Conservation (phyloP, 2,329 filamentous ascomycete genomes). For the Paraconiothyrium sp. region DNA sequence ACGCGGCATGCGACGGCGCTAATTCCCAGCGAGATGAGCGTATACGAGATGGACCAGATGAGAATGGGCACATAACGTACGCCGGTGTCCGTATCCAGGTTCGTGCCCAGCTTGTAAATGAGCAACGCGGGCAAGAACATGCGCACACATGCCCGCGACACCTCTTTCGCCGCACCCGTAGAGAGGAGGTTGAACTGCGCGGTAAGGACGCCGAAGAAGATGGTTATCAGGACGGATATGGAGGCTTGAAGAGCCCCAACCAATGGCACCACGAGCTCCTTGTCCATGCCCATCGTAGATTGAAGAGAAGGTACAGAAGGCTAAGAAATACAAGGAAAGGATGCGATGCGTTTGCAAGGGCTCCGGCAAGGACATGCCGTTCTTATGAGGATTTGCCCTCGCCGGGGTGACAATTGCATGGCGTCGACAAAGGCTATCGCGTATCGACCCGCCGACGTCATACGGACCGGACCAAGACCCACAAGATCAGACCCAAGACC, state of each 20-base stretch:
- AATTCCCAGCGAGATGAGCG: constrained; percentile 58
- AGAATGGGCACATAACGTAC: constrained; percentile 60
- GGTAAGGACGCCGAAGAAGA: constrained; percentile 57
- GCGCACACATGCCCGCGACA: constrained; percentile 62
- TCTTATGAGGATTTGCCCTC: constrained; percentile 5
- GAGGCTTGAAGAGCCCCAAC: constrained; percentile 65
- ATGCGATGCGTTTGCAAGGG: neutral
- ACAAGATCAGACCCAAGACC: neutral
- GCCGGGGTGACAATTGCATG: constrained; percentile 7
- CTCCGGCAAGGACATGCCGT: constrained; percentile 10
- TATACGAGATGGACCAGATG: constrained; percentile 63
- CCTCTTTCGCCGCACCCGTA: constrained; percentile 59
- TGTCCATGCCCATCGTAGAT: constrained; percentile 31
- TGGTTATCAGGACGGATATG: constrained; percentile 62
- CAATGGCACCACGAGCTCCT: constrained; percentile 54
- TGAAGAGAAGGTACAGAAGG: neutral
- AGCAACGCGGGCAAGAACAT: constrained; percentile 64
- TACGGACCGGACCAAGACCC: neutral
- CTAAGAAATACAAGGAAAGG: neutral
- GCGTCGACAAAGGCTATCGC: neutral
- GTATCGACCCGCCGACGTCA: constrained; percentile 9
- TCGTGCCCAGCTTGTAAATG: constrained; percentile 62
- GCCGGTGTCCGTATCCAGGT: constrained; percentile 59
- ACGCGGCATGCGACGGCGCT: constrained; percentile 55
- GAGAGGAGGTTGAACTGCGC: constrained; percentile 62